Conservation (phyloP, 495 filamentous ascomycete genomes). For the Articulospora tetracladia region DNA sequence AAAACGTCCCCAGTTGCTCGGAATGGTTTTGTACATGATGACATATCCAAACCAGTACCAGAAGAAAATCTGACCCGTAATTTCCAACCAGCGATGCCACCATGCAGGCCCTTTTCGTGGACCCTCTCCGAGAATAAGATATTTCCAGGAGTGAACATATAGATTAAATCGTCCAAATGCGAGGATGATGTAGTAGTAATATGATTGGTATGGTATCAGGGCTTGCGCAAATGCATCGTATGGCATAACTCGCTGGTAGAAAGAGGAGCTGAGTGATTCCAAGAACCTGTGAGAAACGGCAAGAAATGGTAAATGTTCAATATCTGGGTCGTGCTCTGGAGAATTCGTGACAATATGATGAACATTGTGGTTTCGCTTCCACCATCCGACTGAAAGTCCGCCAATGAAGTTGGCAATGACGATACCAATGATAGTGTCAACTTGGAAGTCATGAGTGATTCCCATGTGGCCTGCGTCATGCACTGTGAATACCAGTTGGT, state of each 20-base stretch:
- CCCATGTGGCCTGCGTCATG: constrained; percentile 98
- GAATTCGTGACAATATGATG: constrained; percentile 97
- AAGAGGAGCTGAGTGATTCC: constrained; percentile 71
- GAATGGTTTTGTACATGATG: constrained; percentile 73
- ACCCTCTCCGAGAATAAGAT: constrained; percentile 69
- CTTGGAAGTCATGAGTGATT: constrained; percentile 84
- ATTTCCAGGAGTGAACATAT: constrained; percentile 79
- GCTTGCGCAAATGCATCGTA: constrained; percentile 75
- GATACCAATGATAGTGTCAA: constrained; percentile 83
- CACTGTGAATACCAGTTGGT: constrained; percentile 91
- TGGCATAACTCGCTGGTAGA: constrained; percentile 82
- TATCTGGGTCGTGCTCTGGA: constrained; percentile 96
- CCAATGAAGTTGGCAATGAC: constrained; percentile 87
- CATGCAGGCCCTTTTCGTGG: constrained; percentile 79
- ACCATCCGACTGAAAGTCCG: constrained; percentile 91
- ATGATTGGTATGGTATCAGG: constrained; percentile 71
- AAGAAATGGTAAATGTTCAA: constrained; percentile 94
- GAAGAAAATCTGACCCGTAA: constrained; percentile 79
- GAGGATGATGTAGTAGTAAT: constrained; percentile 84
- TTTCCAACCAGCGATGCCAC: constrained; percentile 87
- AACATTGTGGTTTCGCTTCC: constrained; percentile 97
- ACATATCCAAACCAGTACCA: constrained; percentile 94
- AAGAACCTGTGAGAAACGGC: constrained; percentile 88
- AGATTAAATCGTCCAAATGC: constrained; percentile 90
- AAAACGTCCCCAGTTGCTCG: constrained; percentile 64